Evolutionary conservation across 78 protist genomes (phyloP), one percentile per base, ranked within the genome.

Genomic region (Chrysochromulina tobinii): DNA sequence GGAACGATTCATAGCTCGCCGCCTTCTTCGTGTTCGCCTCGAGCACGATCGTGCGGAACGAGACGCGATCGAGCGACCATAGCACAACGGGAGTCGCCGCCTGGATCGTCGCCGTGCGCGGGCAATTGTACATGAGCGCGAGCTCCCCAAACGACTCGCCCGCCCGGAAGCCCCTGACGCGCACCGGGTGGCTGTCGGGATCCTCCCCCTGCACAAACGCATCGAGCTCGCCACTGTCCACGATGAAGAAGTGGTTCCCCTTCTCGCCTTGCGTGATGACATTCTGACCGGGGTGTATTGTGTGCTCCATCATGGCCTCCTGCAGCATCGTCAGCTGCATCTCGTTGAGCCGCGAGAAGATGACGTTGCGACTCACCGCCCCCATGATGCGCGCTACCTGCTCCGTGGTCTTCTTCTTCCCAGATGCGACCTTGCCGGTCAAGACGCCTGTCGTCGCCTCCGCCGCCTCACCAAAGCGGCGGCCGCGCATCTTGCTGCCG

Each of bases 91-190:
- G 61, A 0, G 61, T 53, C 61, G 61, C 61, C 61, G 85, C 79
- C 53, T 4, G 38, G 54, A 94, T 81, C 9, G 96, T 87, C 23
- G 96, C 96, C 3, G 95, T 91, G 48, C 96, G 61, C 69, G 96
- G 96, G 81, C 81, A 75, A 73, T 89, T 79, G 89, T 91, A 95
- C 96, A 95, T 93, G n/a, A 95, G 91, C 25, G 96, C 96, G 25
- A 95, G 87, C 92, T 94, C 96, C 14, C 96, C 96, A 53, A 94
- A 94, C 84, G 77, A 69, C 55, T 75, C 72, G 64, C 91, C 89
- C 21, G 81, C 55, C 17, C 72, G 9, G 59, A 77, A 77, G 23
- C 27, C 2, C 27, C 53, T 77, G 61, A 77, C 85, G 5, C 1
- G 61, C 12, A 5, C 38, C 54, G 7, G 23, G 23, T 59, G 23